Percentiles rank a stretch among this genome's conserved stretches.
Conservation (phyloP, 2,329 filamentous ascomycete species). For the Colletotrichum camelliae region DNA sequence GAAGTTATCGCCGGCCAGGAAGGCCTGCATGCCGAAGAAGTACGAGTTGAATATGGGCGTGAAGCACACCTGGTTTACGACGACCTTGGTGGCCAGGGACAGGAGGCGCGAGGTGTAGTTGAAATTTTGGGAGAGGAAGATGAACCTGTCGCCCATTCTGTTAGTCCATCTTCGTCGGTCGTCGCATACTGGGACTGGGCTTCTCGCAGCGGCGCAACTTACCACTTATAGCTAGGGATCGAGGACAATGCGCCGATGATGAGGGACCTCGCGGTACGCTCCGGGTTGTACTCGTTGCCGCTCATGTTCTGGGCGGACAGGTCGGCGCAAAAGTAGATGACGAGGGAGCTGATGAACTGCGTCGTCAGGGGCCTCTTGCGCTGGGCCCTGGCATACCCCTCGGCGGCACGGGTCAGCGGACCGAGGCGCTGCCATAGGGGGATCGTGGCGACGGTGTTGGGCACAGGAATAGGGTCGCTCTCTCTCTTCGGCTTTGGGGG, state of each 20-base stretch:
- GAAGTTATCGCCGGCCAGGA: conserved; percentile 71
- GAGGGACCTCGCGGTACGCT: conserved; percentile 73
- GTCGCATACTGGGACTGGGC: neutral
- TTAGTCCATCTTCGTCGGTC: neutral
- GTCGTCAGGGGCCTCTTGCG: conserved; percentile 76
- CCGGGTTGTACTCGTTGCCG: conserved; percentile 68
- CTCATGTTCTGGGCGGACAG: conserved; percentile 76
- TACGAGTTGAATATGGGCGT: conserved; percentile 84
- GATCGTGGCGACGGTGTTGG: conserved; percentile 44
- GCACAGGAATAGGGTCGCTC: conserved; percentile 45
- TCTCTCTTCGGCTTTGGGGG: conserved; percentile 19
- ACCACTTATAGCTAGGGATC: conserved; percentile 87
- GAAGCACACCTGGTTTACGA: conserved; percentile 80
- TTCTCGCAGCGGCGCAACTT: conserved; percentile 31
- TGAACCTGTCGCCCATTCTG: conserved; percentile 59
- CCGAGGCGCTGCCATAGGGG: conserved; percentile 64
- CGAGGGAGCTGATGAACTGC: conserved; percentile 75
- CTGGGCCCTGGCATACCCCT: conserved; percentile 74
- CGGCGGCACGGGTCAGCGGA: conserved; percentile 56
- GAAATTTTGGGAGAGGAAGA: conserved; percentile 81
- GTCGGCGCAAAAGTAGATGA: conserved; percentile 82
- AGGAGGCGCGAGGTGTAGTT: conserved; percentile 78
- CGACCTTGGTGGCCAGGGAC: conserved; percentile 78
- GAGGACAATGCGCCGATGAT: conserved; percentile 75
- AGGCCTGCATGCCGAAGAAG: conserved; percentile 82